Base-by-base conservation (phyloP, 1,139 yeast species). In the Nakaseomyces uthaithaninus region DNA sequence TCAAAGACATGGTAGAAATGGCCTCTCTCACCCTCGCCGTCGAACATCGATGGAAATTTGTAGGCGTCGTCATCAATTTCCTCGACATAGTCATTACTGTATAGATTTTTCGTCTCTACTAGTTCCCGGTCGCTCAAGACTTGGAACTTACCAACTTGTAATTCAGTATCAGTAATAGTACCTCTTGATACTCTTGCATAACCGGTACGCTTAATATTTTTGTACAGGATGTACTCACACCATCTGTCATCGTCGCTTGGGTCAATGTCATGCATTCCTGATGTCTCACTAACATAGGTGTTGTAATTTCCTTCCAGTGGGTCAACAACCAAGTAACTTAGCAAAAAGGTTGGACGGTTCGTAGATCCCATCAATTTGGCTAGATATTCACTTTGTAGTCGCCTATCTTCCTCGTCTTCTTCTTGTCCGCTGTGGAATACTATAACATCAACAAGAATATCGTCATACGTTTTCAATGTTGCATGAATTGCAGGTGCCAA, bases 401-500 rank as follows among this genome's bases (percentile, higher is more conserved):
- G 71, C 54, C 98, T 77, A 62, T 91, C 98, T 59, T 87, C 95
- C 3, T 70, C 86, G 59, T 91, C 98, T 67, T 91, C 98, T 62
- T 91, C 97, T 65, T 91, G 98, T 4, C 98, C 98, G 38, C 94
- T 80, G 63, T 91, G 98, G 82, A 91, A 91, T 18, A 91, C 98
- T 43, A 91, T 93, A 27, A 91, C 83, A 59, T 91, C 98, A 14
- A 91, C 85, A 24, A 70, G 57, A 3, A 48, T 50, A 55, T 80
- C 81, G 14, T 95, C 95, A 61, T 86, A 89, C 26, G 91, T 83
- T 51, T 87, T 93, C 49, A 91, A 67, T 2, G 97, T 89, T 2
- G 98, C 98, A 62, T 83, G 95, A 49, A 91, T 91, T 1, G 96
- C 98, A 3, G 98, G 98, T 0, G 98, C 98, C 45, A 91, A 70